Base-by-base conservation (phyloP, 108 stramenopile genomes). In the Asterionellopsis glacialis region DNA sequence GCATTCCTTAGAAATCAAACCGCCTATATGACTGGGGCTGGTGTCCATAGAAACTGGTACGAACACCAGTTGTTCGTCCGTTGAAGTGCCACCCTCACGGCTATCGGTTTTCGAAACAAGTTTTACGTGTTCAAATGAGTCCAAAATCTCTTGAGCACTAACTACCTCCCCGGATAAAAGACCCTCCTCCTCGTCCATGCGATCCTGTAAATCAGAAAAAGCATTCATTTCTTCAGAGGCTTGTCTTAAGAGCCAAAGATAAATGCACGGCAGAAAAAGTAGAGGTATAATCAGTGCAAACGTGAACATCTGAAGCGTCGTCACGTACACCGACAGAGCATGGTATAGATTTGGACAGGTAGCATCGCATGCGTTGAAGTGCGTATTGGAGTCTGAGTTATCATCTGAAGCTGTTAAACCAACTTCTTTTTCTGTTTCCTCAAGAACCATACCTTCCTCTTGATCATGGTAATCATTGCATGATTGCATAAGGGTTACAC, bases 251-350 rank as follows among this genome's bases (percentile, higher is more conserved):
- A 87, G 69, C 70, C 76, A 87, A 0, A 87, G 51, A 59, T 81
- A 83, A 7, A 87, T 75, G 59, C 79, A 87, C 0, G 86, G 86
- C 11, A 87, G 65, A 59, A 75, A 83, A 11, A 83, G 63, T 0
- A 87, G 69, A 1, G 86, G 86, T 23, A 83, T 53, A 43, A 87
- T 74, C 45, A 87, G 71, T 1, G 76, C 64, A 59, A 79, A 62
- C 16, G 81, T 74, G 59, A 87, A 83, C 18, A 87, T 53, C 38
- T 75, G 72, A 33, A 81, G 57, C 41, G 64, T 69, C 9, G 67
- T 65, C 1, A 83, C 77, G 49, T 80, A 83, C 0, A 76, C 55
- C 6, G 49, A 55, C 22, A 80, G 47, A 6, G 77, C 76, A 16
- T 65, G 57, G 57, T 71, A 83, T 13, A 87, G 45, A 33, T 80